phyloP scores from a whole-genome alignment of 208 protist genomes.

The Porcisia hertigi region DNA sequence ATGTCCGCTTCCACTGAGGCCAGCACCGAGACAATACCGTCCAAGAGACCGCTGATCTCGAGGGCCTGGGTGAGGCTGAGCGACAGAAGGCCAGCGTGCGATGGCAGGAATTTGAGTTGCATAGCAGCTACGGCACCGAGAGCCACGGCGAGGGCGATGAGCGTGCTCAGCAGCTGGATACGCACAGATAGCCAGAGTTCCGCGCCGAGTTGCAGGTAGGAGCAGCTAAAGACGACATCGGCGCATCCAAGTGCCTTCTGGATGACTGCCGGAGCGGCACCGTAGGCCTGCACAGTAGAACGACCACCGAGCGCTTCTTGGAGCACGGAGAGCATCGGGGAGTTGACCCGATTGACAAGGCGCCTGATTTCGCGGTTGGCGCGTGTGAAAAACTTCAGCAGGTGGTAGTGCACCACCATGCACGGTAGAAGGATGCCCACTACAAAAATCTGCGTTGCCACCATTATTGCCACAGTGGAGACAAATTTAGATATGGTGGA shows the following conservation, averaged over 20 bases:
- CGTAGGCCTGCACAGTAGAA: slow-evolving; percentile 79
- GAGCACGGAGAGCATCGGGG: slow-evolving; percentile 92
- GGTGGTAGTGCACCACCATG: slow-evolving; percentile 59
- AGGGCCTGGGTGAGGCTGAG: slow-evolving; percentile 66
- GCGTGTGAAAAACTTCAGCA: slow-evolving; percentile 86
- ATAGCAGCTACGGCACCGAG: slow-evolving; percentile 4
- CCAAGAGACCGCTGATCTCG: slow-evolving; percentile 33
- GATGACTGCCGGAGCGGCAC: slow-evolving; percentile 19
- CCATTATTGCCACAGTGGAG: slow-evolving; percentile 26
- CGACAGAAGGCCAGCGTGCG: slow-evolving; percentile 46
- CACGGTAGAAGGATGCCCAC: slow-evolving; percentile 41
- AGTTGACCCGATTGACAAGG: slow-evolving; percentile 74
- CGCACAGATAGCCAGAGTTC: slow-evolving; percentile 89
- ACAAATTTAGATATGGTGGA: slow-evolving; percentile 11
- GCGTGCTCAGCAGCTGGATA: slow-evolving; percentile 78
- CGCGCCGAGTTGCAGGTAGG: slow-evolving; percentile 34
- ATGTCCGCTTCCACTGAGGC: slow-evolving; percentile 57
- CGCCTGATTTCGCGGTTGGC: slow-evolving; percentile 84
- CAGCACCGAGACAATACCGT: slow-evolving; percentile 26
- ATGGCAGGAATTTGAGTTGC: background rate
- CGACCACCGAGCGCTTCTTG: slow-evolving; percentile 74
- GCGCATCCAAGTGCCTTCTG: slow-evolving; percentile 22
- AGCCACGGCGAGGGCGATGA: slow-evolving; percentile 1
- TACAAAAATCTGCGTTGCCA: slow-evolving; percentile 16
- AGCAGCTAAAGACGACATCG: slow-evolving; percentile 42